A percentile compares a stretch with the other conserved stretches of the same genome.
phyloP scores from a whole-genome alignment of 2,329 filamentous ascomycete genomes.

The Alternaria arborescens region DNA sequence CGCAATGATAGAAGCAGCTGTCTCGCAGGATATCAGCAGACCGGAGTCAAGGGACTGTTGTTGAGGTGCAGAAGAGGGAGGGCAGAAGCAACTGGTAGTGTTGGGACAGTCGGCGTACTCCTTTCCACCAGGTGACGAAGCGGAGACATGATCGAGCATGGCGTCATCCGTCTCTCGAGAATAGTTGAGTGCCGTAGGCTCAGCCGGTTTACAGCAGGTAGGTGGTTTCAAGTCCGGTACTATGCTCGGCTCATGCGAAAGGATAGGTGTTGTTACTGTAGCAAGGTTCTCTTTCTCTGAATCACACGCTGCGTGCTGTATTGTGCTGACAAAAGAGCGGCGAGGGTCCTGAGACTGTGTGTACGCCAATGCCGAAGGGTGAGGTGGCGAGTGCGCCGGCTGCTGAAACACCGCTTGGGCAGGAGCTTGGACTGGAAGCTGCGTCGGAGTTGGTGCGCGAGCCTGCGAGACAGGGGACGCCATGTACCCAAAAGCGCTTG shows the following conservation, averaged over 20 bases:
- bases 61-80: constrained; percentile 17
- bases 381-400: not conserved
- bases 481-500: not conserved
- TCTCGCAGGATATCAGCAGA: constrained; percentile 39
- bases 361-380: not conserved
- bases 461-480: not conserved
- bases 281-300: not conserved
- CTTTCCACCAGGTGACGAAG: constrained; percentile 1
- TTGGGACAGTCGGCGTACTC: constrained; percentile 26
- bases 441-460: not conserved
- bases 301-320: not conserved
- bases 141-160: not conserved
- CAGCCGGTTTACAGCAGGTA: not conserved
- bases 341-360: not conserved
- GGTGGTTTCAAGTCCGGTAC: not conserved
- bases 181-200: not conserved
- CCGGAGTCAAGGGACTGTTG: constrained; percentile 1
- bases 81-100: constrained; percentile 32
- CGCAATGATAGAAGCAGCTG: constrained; percentile 38
- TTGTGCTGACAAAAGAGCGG: not conserved
- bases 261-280: not conserved
- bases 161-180: not conserved
- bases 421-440: not conserved
- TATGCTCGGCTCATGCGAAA: not conserved
- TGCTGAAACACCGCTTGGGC: not conserved